Evolutionary conservation across 805 yeast species (phyloP).

Genomic region (Nakazawaea anatomiae): DNA sequence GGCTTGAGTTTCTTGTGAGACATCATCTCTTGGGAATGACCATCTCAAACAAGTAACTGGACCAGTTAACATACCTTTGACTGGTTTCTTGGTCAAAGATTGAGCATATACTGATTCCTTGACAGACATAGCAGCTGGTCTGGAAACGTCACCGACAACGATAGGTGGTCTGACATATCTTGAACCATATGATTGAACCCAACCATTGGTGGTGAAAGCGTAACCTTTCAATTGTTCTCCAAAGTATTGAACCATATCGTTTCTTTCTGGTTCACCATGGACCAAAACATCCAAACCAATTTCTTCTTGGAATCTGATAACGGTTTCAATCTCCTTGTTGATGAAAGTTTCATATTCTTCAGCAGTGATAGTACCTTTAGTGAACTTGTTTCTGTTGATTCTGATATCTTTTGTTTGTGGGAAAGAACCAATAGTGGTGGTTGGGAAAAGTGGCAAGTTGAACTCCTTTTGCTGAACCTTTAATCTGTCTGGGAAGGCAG

Average conservation of each 20-base stretch:
- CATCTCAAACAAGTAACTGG: slow-evolving; percentile 99
- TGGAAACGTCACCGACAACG: slow-evolving; percentile 97
- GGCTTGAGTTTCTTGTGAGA: slow-evolving; percentile 88
- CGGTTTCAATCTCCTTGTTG: slow-evolving; percentile 92
- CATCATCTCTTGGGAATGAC: slow-evolving; percentile 99
- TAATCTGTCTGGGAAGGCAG: slow-evolving; percentile 83
- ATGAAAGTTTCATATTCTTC: slow-evolving; percentile 96
- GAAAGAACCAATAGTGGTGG: slow-evolving; percentile 99
- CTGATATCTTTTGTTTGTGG: slow-evolving; percentile 99
- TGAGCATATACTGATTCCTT: slow-evolving; percentile 99
- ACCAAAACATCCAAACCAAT: slow-evolving; percentile 96
- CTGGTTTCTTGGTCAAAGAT: slow-evolving; percentile 89
- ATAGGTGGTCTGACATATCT: slow-evolving; percentile 99
- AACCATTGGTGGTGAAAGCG: slow-evolving; percentile 97
- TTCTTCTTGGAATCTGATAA: slow-evolving; percentile 98
- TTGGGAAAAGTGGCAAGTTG: slow-evolving; percentile 98
- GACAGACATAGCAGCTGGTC: slow-evolving; percentile 98
- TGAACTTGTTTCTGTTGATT: slow-evolving; percentile 95
- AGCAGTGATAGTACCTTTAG: slow-evolving; percentile 93
- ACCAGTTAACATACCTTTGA: slow-evolving; percentile 99
- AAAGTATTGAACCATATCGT: slow-evolving; percentile 99
- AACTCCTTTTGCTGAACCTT: slow-evolving; percentile 79
- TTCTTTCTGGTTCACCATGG: slow-evolving; percentile 99
- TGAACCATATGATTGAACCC: slow-evolving; percentile 99
- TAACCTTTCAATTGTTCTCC: slow-evolving; percentile 99